Evolutionary conservation across 139 green algal species (phyloP), one percentile per base, ranked within the genome.

Genomic region (Desmodesmus armatus): DNA sequence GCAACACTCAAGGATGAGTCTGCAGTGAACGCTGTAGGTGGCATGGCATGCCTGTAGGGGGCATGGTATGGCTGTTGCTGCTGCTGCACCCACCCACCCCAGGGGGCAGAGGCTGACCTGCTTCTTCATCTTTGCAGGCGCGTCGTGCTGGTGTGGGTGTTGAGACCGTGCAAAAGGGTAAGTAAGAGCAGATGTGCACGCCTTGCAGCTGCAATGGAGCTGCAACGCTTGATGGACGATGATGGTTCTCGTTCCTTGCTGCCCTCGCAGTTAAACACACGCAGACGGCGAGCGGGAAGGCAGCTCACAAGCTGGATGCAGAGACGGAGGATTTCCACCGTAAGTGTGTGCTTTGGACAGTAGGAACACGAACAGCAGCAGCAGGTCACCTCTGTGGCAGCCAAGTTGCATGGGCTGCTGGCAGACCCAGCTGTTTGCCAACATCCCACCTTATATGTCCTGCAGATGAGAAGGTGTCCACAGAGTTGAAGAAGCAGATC

Each of bases 401-500:
- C 47, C 47, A 15, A 58, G 17, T 58, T 58, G 47, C 47, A 58
- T 58, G 47, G 47, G 13, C 47, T 58, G 47, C 47, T n/a, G n/a
- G 51, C 51, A 62, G 51, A 62, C 51, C 15, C 15, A 17, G 51
- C 51, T 17, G n/a, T n/a, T n/a, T n/a, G n/a, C n/a, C n/a, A n/a
- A n/a, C n/a, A n/a, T n/a, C n/a, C n/a, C n/a, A n/a, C n/a, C n/a
- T n/a, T n/a, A n/a, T n/a, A n/a, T n/a, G n/a, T 25, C 29, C 23
- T 89, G 87, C 89, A 97, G 93, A 96, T 83, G 91, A 98, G 44
- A 90, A 87, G 15, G 97, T 99, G n/a, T 95, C 90, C 17, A 94
- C 91, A 21, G 96, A 98, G 51, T 91, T 99, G 53, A 99, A 99
- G 87, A 97, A 96, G 87, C 93, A 95, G 62, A 99, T 99, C 51